phyloP scores from a whole-genome alignment of 257 asterid genomes.

The Solanum chilense region DNA sequence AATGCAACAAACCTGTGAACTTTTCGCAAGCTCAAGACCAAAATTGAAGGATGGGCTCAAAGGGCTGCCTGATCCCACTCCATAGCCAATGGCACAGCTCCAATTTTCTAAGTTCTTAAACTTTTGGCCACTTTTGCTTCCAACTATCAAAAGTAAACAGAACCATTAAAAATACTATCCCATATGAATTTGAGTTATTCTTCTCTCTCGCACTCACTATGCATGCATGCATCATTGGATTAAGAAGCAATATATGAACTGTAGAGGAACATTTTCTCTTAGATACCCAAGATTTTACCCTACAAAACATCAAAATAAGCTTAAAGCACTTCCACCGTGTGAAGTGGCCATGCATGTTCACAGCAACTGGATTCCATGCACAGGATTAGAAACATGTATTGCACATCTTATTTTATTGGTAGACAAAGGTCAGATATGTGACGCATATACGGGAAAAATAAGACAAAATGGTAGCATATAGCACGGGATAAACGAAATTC shows the following conservation, averaged over 20 bases:
- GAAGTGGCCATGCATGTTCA: not conserved
- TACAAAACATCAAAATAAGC: not conserved
- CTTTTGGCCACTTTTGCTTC: constrained; percentile 42
- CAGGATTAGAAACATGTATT: not conserved
- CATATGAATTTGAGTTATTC: not conserved
- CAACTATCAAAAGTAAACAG: constrained; percentile 28
- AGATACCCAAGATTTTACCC: not conserved
- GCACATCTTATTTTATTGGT: not conserved
- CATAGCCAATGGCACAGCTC: constrained; percentile 92
- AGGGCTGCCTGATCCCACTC: constrained; percentile 87
- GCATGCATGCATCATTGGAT: not conserved
- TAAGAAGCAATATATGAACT: not conserved
- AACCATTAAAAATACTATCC: not conserved
- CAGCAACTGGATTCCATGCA: not conserved
- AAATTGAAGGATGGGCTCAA: constrained; percentile 90
- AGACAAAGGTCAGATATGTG: not conserved
- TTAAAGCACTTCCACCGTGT: not conserved
- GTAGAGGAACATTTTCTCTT: not conserved
- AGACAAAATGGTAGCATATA: not conserved
- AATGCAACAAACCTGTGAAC: constrained; percentile 55
- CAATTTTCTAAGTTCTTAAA: constrained; percentile 72
- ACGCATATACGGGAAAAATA: not conserved
- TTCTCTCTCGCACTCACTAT: not conserved
- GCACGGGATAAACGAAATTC: no score
- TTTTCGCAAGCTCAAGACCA: constrained; percentile 80